phyloP scores from a whole-genome alignment of 73 alveolate genomes.

The Uronychia setigera region DNA sequence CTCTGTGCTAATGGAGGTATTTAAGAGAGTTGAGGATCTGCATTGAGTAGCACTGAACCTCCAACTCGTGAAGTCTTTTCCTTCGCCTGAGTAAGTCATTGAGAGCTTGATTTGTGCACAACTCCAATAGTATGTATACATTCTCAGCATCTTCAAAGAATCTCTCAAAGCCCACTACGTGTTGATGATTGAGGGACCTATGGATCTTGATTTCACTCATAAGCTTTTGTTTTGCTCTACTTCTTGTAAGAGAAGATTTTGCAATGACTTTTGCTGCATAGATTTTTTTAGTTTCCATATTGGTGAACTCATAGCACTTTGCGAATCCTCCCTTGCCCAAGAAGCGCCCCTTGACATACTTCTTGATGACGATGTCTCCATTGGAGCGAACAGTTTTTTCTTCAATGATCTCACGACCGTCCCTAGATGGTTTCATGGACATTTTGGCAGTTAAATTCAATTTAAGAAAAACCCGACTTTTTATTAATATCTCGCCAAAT shows the following conservation, averaged over 20 bases:
- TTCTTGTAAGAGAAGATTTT: conserved; percentile 74
- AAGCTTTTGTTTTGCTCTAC: conserved; percentile 81
- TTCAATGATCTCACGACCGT: background rate
- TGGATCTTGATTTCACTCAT: conserved; percentile 87
- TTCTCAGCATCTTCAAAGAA: conserved; percentile 86
- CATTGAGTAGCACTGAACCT: conserved; percentile 75
- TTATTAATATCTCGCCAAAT: background rate
- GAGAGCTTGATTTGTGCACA: conserved; percentile 84
- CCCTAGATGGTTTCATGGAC: background rate
- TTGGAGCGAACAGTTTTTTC: background rate
- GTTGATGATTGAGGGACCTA: conserved; percentile 75
- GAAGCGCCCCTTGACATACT: conserved; percentile 68
- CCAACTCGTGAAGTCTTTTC: conserved; percentile 82
- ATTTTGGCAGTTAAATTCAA: background rate
- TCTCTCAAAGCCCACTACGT: conserved; percentile 84
- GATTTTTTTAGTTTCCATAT: conserved; percentile 65
- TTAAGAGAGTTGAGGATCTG: conserved; percentile 75
- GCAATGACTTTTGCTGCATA: conserved; percentile 84
- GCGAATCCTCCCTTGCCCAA: conserved; percentile 94
- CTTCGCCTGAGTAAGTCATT: conserved; percentile 82
- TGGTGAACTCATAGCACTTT: conserved; percentile 82
- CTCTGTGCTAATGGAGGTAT: conserved; percentile 76
- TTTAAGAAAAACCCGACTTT: background rate
- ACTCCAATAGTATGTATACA: conserved; percentile 81
- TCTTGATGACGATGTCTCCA: conserved; percentile 61